Evolutionary conservation across 495 filamentous ascomycete species (phyloP).

Genomic region (Clavariopsis aquatica): DNA sequence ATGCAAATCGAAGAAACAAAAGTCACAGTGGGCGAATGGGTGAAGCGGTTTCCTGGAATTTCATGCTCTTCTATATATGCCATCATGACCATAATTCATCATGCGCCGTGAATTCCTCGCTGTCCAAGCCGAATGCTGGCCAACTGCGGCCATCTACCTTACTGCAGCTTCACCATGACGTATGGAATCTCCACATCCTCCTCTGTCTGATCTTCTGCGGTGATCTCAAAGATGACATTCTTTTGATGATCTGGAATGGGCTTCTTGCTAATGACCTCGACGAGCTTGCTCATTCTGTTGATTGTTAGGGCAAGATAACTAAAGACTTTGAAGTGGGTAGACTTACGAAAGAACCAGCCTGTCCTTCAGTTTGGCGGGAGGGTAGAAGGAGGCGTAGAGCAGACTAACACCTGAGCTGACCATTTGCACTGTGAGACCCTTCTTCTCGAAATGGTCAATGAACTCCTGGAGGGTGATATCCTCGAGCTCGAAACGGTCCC

Average conservation of each 20-base stretch:
- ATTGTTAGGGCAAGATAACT: constrained; percentile 40
- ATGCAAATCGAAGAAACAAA: neutral
- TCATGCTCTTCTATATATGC: constrained; percentile 2
- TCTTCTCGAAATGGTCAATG: constrained; percentile 72
- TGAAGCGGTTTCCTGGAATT: constrained; percentile 5
- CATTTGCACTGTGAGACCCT: constrained; percentile 85
- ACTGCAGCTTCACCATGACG: constrained; percentile 77
- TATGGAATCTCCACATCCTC: constrained; percentile 98
- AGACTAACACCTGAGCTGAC: constrained; percentile 93
- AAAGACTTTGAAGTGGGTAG: neutral
- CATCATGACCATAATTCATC: neutral
- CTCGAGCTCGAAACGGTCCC: constrained; percentile 94
- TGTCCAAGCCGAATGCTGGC: neutral
- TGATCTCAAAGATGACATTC: constrained; percentile 96
- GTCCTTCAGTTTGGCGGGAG: constrained; percentile 85
- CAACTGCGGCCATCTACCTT: constrained; percentile 35
- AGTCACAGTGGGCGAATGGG: neutral
- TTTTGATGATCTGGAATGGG: constrained; percentile 85
- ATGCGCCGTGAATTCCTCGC: neutral
- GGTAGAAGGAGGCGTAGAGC: constrained; percentile 95
- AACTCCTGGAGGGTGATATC: constrained; percentile 84
- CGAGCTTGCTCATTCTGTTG: constrained; percentile 76
- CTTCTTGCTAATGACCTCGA: constrained; percentile 89
- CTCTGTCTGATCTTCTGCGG: constrained; percentile 82
- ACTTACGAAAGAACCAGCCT: constrained; percentile 67